Evolutionary conservation across 2,329 filamentous ascomycete species (phyloP), one percentile per base, ranked within the genome.

Genomic region (Ceratocystiopsis sp.): DNA sequence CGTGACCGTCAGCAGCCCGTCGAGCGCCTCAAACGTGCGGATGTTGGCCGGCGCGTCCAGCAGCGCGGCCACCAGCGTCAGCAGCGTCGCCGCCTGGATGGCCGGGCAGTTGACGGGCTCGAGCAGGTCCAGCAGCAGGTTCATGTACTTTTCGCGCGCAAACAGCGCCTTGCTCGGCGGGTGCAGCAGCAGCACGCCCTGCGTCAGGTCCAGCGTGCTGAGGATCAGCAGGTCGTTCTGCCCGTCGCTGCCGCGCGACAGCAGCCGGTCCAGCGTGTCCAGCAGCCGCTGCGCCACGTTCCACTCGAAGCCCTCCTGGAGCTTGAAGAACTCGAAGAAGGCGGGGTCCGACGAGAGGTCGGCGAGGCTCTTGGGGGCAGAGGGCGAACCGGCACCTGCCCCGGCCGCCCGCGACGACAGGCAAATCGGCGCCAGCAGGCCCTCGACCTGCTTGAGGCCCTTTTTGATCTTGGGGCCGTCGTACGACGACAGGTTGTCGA

Each of bases 241-340:
- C 36, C 82, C 84, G 29, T 55, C 51, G 40, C 50, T 52, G 37
- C 53, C 52, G 3, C 51, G 51, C 14, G 50, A 48, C 6, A 55
- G 47, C 25, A 56, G 51, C 39, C 54, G 54, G 39, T 55, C 53
- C 9, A 54, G 50, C 12, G 51, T 54, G 42, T 79, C 77, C 48
- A 94, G 79, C 47, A 96, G 70, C 47, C 86, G 78, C 62, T 85
- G 78, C 14, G 85, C 80, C 44, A 96, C 84, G 64, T 98, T 98
- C 83, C 86, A 96, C 64, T 96, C 85, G 57, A 98, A 98, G 3
- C 87, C 84, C 57, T 96, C 87, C 60, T 98, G 91, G 51, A 96
- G 61, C 59, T 93, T 85, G 67, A 94, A 95, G 66, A 96, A 96
- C 61, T 95, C 86, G 51, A 84, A 71, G 58, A 95, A 96, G 17